Base-by-base conservation (phyloP, 2,329 filamentous ascomycete genomes). In the Alternaria sp. region DNA sequence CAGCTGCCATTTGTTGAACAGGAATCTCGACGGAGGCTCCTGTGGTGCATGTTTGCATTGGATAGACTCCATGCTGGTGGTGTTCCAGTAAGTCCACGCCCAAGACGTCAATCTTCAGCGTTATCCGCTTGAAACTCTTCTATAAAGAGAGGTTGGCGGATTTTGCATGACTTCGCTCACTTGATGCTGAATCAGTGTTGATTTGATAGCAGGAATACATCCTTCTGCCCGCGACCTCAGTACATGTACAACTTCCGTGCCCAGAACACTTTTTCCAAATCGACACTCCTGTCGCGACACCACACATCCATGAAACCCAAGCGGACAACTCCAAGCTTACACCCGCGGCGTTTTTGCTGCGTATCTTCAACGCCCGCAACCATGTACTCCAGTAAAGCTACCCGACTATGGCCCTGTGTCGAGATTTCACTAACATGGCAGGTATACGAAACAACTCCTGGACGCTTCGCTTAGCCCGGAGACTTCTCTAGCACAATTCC, bases 21-120 rank as follows among this genome's bases (percentile, higher is more conserved):
- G 22, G 61, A 64, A 44, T 64, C 41, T 25, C 49, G 61, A 20
- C 32, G 61, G 30, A 43, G 61, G 5, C 45, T 64, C 14, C 5
- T 64, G 41, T 64, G 61, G 61, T 57, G 49, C 30, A 44, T 62
- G 22, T 62, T 62, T n/a, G 30, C 18, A 11, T 30, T 44, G 12
- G 54, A 62, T 45, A 32, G 54, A 25, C 57, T 57, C 41, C 28
- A 36, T 25, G 54, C 54, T 49, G 59, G 59, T 30, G 59, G 59
- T 11, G 44, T 62, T 30, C 34, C 57, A 1, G 40, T 41, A 41
- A 12, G 40, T 41, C 40, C 10, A 41, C 18, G 18, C 18, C 40
- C 18, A 41, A 11, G 18, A 22, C 11, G 18, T 22, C 40, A 10
- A 41, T 41, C 4, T 10, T 22, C 18, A 6, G 38, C 4, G 38